Percentiles rank a stretch among this genome's conserved stretches.
Evolutionary conservation across 371 early-diverging fungal genomes (phyloP).

Genomic region (Apophysomyces variabilis): DNA sequence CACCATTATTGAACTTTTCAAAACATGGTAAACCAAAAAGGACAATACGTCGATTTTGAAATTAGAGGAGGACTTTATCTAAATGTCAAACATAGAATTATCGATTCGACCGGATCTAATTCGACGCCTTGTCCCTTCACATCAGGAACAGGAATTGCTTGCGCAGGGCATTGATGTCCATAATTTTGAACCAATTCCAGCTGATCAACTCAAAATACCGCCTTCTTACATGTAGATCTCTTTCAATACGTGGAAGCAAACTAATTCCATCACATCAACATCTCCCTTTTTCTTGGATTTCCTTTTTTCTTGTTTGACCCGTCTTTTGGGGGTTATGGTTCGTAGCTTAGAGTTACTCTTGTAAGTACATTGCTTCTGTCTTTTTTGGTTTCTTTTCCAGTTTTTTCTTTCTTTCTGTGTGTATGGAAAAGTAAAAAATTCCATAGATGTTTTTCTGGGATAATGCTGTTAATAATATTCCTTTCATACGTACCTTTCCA

Average conservation of each 20-base stretch:
- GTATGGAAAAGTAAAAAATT: no score
- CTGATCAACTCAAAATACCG: slow-evolving; percentile 29
- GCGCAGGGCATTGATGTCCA: slow-evolving; percentile 48
- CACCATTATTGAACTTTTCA: slow-evolving; percentile 89
- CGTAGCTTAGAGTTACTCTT: no score
- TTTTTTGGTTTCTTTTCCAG: no score
- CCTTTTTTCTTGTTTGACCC: no score
- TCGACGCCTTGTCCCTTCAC: slow-evolving; percentile 65
- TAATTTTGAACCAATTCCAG: slow-evolving; percentile 40
- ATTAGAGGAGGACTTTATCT: no score
- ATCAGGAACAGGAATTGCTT: slow-evolving; percentile 57
- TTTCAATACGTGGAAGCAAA: background rate
- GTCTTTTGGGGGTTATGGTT: no score
- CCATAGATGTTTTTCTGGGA: no score
- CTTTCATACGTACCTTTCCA: no score
- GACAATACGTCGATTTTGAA: background rate
- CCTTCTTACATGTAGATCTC: slow-evolving; percentile 18
- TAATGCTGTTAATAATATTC: no score
- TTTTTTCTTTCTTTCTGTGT: no score
- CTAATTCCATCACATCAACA: background rate
- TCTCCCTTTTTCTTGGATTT: no score
- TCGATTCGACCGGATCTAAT: slow-evolving; percentile 59
- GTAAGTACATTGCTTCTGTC: no score
- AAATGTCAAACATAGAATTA: slow-evolving; percentile 34
- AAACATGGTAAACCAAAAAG: slow-evolving; percentile 58